Evolutionary conservation across 805 yeast species (phyloP).

Genomic region (Yarrowia phangngaensis): DNA sequence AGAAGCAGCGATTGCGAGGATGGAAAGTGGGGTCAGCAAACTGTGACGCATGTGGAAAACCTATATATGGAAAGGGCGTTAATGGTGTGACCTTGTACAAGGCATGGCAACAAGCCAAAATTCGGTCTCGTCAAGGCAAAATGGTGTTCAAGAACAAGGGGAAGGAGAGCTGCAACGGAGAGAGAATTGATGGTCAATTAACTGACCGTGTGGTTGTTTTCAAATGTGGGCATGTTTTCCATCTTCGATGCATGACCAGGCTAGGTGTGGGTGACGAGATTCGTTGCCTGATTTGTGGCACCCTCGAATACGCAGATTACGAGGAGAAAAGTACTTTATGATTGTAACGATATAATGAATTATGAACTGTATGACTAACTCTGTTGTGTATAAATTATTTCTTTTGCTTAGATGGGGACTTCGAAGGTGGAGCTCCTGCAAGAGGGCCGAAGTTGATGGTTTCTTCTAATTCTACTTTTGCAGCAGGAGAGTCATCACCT

Average conservation of each 20-base stretch:
- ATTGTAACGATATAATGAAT: slow-evolving; percentile 21
- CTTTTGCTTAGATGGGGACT: too few species aligned
- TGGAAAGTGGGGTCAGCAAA: slow-evolving; percentile 55
- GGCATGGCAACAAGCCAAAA: slow-evolving; percentile 37
- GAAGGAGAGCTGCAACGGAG: slow-evolving; percentile 22
- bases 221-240: slow-evolving; percentile 66
- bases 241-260: slow-evolving; percentile 51
- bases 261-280: slow-evolving; percentile 13
- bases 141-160: slow-evolving; percentile 28
- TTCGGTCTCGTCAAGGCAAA: slow-evolving; percentile 18
- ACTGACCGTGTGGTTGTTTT: slow-evolving; percentile 47
- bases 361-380: neutral
- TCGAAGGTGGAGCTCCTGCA: neutral
- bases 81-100: slow-evolving; percentile 47
- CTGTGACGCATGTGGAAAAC: slow-evolving; percentile 75
- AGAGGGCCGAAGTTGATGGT: slow-evolving; percentile 15
- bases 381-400: too few species aligned
- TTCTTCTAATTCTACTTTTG: slow-evolving; percentile 7
- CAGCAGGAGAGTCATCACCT: slow-evolving; percentile 25
- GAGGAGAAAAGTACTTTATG: slow-evolving; percentile 4
- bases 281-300: slow-evolving; percentile 15
- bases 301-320: neutral
- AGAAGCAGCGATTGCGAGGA: slow-evolving; percentile 50
- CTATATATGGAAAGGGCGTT: slow-evolving; percentile 65
- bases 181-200: slow-evolving; percentile 33